These are phyloP conservation scores for Aspergillus ellipticus DNA, from an alignment of 495 filamentous ascomycete species.

Conservation along the genomic window DNA sequence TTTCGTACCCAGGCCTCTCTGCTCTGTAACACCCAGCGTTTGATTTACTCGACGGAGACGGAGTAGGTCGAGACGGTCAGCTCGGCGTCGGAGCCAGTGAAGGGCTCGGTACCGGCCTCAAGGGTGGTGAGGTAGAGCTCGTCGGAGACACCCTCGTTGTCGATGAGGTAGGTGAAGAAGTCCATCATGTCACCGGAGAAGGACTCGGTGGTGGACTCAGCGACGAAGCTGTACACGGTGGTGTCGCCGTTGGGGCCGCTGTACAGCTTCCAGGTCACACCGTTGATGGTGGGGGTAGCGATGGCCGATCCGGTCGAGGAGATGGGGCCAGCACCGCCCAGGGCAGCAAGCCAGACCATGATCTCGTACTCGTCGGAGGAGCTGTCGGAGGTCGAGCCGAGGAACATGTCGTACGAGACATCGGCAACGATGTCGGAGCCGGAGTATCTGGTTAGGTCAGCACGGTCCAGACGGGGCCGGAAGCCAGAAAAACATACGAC, in stretches of 20 bases:
- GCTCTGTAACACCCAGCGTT: neutral
- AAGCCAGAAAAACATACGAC: constrained; percentile 33
- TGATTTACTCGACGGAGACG: constrained; percentile 35
- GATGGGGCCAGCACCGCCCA: constrained; percentile 62
- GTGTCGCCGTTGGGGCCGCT: constrained; percentile 53
- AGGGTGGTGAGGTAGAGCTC: constrained; percentile 53
- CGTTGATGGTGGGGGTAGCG: constrained; percentile 50
- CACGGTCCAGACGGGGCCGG: neutral
- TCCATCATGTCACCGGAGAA: constrained; percentile 54
- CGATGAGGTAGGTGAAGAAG: constrained; percentile 56
- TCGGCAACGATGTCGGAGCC: constrained; percentile 54
- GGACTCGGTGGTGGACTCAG: constrained; percentile 38
- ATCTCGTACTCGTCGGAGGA: constrained; percentile 56
- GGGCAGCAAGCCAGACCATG: constrained; percentile 67
- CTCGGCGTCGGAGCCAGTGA: constrained; percentile 38
- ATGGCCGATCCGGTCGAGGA: constrained; percentile 53
- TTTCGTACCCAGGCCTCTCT: neutral
- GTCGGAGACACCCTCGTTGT: constrained; percentile 45
- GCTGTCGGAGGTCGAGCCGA: constrained; percentile 41
- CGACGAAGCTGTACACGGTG: constrained; percentile 60
- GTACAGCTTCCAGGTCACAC: constrained; percentile 51
- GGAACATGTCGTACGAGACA: constrained; percentile 66
- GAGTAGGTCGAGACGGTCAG: constrained; percentile 39
- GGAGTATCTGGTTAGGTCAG: constrained; percentile 44
- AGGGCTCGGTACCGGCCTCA: constrained; percentile 56